These are phyloP conservation scores for Tranzscheliella williamsii DNA, from an alignment of 1,284 basidiomycete genomes.

Conservation along the genomic window DNA sequence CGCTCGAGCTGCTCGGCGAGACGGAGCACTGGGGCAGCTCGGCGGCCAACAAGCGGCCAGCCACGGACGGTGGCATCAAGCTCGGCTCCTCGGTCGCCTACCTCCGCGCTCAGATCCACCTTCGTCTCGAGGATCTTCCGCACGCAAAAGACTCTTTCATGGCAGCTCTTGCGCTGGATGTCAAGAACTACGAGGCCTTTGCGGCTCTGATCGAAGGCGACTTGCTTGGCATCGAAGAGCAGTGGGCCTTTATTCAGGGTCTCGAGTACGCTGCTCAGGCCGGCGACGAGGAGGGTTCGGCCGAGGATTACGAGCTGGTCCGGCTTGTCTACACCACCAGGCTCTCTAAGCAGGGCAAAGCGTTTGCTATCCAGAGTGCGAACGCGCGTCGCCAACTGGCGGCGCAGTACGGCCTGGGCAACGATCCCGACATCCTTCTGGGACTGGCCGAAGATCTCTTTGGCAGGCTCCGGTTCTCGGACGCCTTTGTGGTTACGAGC, in stretches of 20 bases:
- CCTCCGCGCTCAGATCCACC: slow-evolving; percentile 86
- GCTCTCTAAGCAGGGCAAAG: slow-evolving; percentile 71
- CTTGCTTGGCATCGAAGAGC: slow-evolving; percentile 60
- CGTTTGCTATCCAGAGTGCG: slow-evolving; percentile 6
- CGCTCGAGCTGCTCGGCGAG: slow-evolving; percentile 84
- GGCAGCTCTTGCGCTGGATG: slow-evolving; percentile 89
- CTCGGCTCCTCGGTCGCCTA: slow-evolving; percentile 71
- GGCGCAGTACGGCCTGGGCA: slow-evolving; percentile 68
- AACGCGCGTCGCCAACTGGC: slow-evolving; percentile 69
- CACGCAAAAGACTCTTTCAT: slow-evolving; percentile 91
- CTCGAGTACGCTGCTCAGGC: slow-evolving; percentile 79
- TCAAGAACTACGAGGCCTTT: slow-evolving; percentile 97
- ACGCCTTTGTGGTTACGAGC: slow-evolving; percentile 82
- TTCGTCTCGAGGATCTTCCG: slow-evolving; percentile 84
- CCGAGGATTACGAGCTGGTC: slow-evolving; percentile 83
- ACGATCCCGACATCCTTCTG: slow-evolving; percentile 89
- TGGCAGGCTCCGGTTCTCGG: slow-evolving; percentile 84
- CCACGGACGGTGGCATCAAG: slow-evolving; percentile 62
- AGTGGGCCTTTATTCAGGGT: slow-evolving; percentile 91
- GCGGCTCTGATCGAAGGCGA: slow-evolving; percentile 85
- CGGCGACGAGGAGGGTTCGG: slow-evolving; percentile 63
- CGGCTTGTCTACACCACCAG: slow-evolving; percentile 87
- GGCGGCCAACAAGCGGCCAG: slow-evolving; percentile 36
- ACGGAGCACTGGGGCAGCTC: slow-evolving; percentile 35
- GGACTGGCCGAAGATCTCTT: slow-evolving; percentile 91